Evolutionary conservation across 2,329 filamentous ascomycete species (phyloP).

Genomic region (Ceratocystis albifundus): DNA sequence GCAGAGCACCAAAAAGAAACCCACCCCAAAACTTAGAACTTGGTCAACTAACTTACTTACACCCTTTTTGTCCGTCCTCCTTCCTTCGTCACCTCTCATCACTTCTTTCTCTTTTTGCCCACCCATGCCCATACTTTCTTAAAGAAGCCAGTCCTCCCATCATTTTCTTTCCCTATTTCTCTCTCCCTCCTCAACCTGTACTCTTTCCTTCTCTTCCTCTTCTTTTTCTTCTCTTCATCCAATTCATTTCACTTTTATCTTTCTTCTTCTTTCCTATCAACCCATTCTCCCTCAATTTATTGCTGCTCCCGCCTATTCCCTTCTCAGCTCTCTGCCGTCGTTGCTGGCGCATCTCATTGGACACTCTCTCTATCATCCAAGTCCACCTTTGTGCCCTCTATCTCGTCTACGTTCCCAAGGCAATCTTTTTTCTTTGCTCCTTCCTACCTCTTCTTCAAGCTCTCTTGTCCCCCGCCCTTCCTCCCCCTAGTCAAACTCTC

Average conservation of each 20-base stretch:
- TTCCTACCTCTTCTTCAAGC: background rate
- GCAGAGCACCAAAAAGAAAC: background rate
- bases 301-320: background rate
- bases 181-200: constrained; percentile 27
- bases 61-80: constrained; percentile 12
- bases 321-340: constrained; percentile 1
- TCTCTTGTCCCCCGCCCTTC: background rate
- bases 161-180: constrained; percentile 27
- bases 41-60: constrained; percentile 14
- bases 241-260: constrained; percentile 24
- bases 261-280: background rate
- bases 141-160: constrained; percentile 24
- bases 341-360: background rate
- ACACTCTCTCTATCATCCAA: background rate
- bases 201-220: constrained; percentile 27
- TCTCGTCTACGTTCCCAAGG: background rate
- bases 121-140: constrained; percentile 24
- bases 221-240: constrained; percentile 27
- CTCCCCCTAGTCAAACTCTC: background rate
- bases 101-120: constrained; percentile 20
- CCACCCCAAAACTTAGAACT: constrained; percentile 4
- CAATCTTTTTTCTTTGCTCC: background rate
- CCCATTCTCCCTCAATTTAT: background rate
- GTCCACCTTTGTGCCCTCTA: background rate
- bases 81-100: constrained; percentile 20